These are phyloP conservation scores for Fusarium avenaceum DNA, from an alignment of 2,329 filamentous ascomycete genomes.

Conservation along the genomic window DNA sequence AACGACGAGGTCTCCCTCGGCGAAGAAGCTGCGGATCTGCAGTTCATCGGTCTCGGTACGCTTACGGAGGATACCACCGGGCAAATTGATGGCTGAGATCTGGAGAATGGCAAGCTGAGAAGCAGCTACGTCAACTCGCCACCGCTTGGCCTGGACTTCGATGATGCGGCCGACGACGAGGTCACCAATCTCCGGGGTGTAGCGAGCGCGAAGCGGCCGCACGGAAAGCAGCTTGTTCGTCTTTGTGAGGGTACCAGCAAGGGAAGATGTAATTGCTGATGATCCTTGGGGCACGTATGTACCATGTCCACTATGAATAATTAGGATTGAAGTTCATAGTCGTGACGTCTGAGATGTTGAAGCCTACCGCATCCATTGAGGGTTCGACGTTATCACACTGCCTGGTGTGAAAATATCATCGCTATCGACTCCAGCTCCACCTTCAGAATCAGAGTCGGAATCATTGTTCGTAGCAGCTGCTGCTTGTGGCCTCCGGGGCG, in stretches of 20 bases:
- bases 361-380: constrained; percentile 92
- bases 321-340: constrained; percentile 23
- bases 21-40: constrained; percentile 97
- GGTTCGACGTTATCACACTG: constrained; percentile 86
- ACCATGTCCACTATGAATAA: constrained; percentile 80
- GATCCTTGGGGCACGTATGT: constrained; percentile 78
- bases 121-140: constrained; percentile 94
- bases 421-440: constrained; percentile 61
- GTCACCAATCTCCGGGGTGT: constrained; percentile 96
- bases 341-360: constrained; percentile 11
- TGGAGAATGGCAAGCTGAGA: constrained; percentile 87
- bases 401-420: constrained; percentile 85
- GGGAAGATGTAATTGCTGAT: constrained; percentile 84
- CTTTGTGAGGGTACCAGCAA: constrained; percentile 89
- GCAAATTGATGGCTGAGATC: constrained; percentile 91
- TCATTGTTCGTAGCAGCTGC: constrained; percentile 51
- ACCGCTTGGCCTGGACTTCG: constrained; percentile 92
- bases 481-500: constrained; percentile 42
- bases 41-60: constrained; percentile 96
- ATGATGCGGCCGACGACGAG: constrained; percentile 93
- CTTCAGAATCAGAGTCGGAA: constrained; percentile 61
- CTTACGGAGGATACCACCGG: constrained; percentile 90
- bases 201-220: constrained; percentile 88
- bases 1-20: constrained; percentile 92
- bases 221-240: constrained; percentile 98